Evolutionary conservation across 768 basidiomycete species (phyloP), one percentile per base, ranked within the genome.

Genomic region (Plicaturopsis crispa): DNA sequence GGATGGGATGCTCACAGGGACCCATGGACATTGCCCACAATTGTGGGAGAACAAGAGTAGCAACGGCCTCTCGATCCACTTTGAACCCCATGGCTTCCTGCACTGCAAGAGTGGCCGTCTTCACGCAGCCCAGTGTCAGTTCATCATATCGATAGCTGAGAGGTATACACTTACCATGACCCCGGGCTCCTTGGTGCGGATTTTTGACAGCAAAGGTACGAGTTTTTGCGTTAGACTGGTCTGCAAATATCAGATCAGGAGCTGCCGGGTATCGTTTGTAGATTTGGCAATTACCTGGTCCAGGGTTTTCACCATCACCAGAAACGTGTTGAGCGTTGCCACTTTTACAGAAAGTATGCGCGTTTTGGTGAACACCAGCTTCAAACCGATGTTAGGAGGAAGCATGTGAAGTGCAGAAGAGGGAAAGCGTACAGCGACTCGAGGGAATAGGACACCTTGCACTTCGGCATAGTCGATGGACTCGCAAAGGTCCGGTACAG

Each of bases 1-100:
- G 11, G 31, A 33, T 6, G 17, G 8, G 21, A 5, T 5, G 72
- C 84, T 51, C 53, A 90, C 89, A 56, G 39, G 93, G 93, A 18
- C 91, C 93, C 66, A 98, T 94, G 3, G 87, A 92, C 92, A 99
- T 97, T 3, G 84, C 69, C 96, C 96, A 99, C 19, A 93, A 62
- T 66, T 94, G 90, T 6, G 90, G 90, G 10, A 94, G 65, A 21
- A 94, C 86, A 31, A 90, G 67, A 0, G 84, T 87, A 2, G 89
- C 89, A 8, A 91, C 86, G 7, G 92, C 89, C 59, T 93, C 90
- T 34, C 91, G 75, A 48, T 96, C 93, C 2, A 97, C 81, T 55
- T 94, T 96, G 48, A 79, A 73, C 6, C 93, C 92, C 93, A 96
- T 97, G 1, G 89, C 89, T 57, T 93, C 92, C 61, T 97, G 93